phyloP scores from a whole-genome alignment of 2,329 filamentous ascomycete genomes.

The Fusarium verrucosum region DNA sequence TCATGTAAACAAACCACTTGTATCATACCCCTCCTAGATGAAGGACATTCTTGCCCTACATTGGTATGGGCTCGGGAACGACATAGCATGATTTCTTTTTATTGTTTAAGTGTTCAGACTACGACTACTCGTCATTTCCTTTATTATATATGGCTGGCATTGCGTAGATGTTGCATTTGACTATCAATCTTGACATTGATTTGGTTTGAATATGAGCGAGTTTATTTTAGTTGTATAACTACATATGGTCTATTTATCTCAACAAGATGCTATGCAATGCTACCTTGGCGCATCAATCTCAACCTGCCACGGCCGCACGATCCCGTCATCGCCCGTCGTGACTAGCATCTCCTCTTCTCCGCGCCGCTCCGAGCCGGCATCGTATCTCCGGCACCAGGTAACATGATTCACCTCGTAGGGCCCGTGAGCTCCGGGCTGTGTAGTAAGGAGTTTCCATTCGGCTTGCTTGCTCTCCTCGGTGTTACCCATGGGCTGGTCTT shows the following conservation, averaged over 20 bases:
- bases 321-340: slow-evolving; percentile 91
- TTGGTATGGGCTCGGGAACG: slow-evolving; percentile 40
- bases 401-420: slow-evolving; percentile 96
- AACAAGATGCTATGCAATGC: slow-evolving; percentile 9
- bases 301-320: slow-evolving; percentile 85
- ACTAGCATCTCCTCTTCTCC: slow-evolving; percentile 83
- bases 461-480: slow-evolving; percentile 38
- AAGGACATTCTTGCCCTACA: slow-evolving; percentile 41
- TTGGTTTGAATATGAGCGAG: background rate
- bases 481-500: slow-evolving; percentile 40
- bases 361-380: slow-evolving; percentile 65
- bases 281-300: slow-evolving; percentile 27
- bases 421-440: slow-evolving; percentile 80
- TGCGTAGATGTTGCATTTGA: slow-evolving; percentile 3
- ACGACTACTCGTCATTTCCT: background rate
- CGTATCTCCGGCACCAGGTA: slow-evolving; percentile 83
- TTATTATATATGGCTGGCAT: background rate
- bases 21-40: slow-evolving; percentile 48
- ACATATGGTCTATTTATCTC: slow-evolving; percentile 2
- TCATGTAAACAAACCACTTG: slow-evolving; percentile 48
- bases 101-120: slow-evolving; percentile 27
- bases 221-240: slow-evolving; percentile 1
- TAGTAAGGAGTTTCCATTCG: slow-evolving; percentile 76
- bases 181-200: background rate
- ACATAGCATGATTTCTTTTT: slow-evolving; percentile 37